Conservation (phyloP, 768 basidiomycete genomes). For the Lyophyllum semitale region DNA sequence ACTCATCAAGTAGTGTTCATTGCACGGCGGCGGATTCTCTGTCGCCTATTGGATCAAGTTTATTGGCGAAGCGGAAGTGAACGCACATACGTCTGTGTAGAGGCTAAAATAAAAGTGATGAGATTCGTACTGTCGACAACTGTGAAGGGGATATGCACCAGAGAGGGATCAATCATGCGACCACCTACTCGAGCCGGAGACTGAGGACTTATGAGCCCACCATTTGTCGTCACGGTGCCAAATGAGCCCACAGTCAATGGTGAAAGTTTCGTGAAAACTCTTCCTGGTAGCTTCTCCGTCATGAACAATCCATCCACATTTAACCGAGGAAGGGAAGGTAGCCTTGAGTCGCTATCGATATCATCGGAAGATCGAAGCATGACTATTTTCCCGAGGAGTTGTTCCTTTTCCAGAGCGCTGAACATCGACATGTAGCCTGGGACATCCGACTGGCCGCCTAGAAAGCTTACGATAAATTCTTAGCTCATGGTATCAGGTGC, state of each 20-base stretch:
- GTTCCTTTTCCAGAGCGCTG: conserved; percentile 56
- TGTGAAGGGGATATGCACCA: conserved; percentile 39
- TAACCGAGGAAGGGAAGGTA: conserved; percentile 54
- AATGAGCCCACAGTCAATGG: conserved; percentile 48
- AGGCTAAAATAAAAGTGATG: conserved; percentile 44
- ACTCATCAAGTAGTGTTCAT: conserved; percentile 80
- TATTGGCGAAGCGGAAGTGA: not conserved
- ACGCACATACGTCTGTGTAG: conserved; percentile 70
- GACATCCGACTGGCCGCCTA: conserved; percentile 54
- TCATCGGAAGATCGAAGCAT: conserved; percentile 53
- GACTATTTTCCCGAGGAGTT: conserved; percentile 67
- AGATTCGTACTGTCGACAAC: conserved; percentile 2
- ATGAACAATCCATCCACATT: conserved; percentile 54
- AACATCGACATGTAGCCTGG: conserved; percentile 59
- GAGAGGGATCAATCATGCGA: conserved; percentile 59
- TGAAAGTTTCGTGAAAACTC: conserved; percentile 41
- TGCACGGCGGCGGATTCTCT: conserved; percentile 86
- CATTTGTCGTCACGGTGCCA: conserved; percentile 48
- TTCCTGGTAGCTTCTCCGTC: conserved; percentile 34
- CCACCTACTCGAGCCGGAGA: conserved; percentile 52
- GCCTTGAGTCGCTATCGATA: conserved; percentile 41
- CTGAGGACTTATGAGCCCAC: conserved; percentile 68
- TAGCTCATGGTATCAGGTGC: not conserved
- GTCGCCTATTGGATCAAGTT: conserved; percentile 14
- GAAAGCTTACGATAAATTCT: conserved; percentile 2